Base-by-base conservation (phyloP, 306 rosid species). In the Quercus agrifolia region DNA sequence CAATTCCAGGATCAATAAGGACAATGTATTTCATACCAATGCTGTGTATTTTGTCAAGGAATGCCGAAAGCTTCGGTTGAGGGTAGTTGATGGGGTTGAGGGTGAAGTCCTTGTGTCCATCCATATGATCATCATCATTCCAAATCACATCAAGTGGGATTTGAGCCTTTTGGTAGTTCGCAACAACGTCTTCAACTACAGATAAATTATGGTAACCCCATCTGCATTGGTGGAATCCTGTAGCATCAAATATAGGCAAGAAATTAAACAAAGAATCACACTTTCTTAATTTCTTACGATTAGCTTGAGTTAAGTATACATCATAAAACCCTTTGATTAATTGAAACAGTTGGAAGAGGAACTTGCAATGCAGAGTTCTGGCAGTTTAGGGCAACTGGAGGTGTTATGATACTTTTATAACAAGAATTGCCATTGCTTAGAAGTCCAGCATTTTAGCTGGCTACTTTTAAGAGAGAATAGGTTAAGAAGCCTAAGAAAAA, bases 41-140 rank as follows among this genome's bases (percentile, higher is more conserved):
- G 71, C 75, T 90, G 79, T 91, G 99, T 68, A 95, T 95, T 87
- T 76, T 90, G 82, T 93, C 91, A 2, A 91, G 83, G 86, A 95
- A 92, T 21, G 96, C 93, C 55, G 86, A 64, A 62, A 91, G 94
- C 89, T 95, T 95, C 5, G 97, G 92, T 3, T 90, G 93, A 52
- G 97, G 94, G 79, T 84, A 95, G 86, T 82, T 89, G 14, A 18
- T 18, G 3, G 90, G 90, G 75, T 89, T 95, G 68, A 95, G 91
- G 38, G 99, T 86, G 85, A 95, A 95, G 80, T 91, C 98, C 73
- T 93, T 95, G 78, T 89, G 81, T 74, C 87, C 97, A 41, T 93
- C 99, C 99, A 92, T 94, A 89, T 95, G 98, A 84, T 94, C 99
- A 77, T 92, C 99, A 46, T 94, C 99, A 15, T 88, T 95, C 99